Evolutionary conservation across 768 basidiomycete genomes (phyloP).

Genomic region (Cyclocybe aegerita): DNA sequence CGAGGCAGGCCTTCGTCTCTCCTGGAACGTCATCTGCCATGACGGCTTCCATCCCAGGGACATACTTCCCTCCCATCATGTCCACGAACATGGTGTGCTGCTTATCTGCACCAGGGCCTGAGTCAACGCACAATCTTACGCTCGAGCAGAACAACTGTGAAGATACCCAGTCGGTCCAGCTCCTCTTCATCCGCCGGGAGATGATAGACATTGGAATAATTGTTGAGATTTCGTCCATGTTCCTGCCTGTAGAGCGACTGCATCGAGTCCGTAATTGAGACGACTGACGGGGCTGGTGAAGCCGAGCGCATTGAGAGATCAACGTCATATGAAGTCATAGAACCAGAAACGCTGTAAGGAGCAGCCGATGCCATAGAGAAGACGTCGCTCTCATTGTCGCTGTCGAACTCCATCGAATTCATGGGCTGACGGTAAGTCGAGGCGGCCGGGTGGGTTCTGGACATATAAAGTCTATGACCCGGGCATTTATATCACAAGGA

Average conservation of each 20-base stretch:
- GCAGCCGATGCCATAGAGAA: constrained; percentile 44
- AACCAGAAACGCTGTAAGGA: constrained; percentile 37
- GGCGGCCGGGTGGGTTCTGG: not conserved
- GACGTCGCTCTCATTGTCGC: constrained; percentile 49
- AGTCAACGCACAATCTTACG: constrained; percentile 3
- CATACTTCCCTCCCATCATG: constrained; percentile 63
- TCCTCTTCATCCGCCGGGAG: constrained; percentile 82
- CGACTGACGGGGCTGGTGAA: constrained; percentile 69
- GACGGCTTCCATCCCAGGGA: constrained; percentile 53
- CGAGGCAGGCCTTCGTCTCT: constrained; percentile 62
- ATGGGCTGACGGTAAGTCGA: not conserved
- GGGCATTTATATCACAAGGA: constrained; percentile 6
- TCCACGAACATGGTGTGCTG: constrained; percentile 67
- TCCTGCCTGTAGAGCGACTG: constrained; percentile 62
- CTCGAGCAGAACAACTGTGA: not conserved
- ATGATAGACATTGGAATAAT: constrained; percentile 76
- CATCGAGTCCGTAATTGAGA: constrained; percentile 65
- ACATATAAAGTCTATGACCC: constrained; percentile 1
- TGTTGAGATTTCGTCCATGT: constrained; percentile 71
- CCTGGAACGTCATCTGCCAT: constrained; percentile 59
- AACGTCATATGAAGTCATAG: constrained; percentile 55
- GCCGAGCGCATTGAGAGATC: constrained; percentile 54
- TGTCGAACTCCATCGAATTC: constrained; percentile 21
- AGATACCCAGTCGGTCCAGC: constrained; percentile 63
- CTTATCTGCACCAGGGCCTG: constrained; percentile 42